Percentiles rank a stretch among this genome's conserved stretches.
Conservation (phyloP, 805 yeast genomes). For the Wickerhamiella parazyma region DNA sequence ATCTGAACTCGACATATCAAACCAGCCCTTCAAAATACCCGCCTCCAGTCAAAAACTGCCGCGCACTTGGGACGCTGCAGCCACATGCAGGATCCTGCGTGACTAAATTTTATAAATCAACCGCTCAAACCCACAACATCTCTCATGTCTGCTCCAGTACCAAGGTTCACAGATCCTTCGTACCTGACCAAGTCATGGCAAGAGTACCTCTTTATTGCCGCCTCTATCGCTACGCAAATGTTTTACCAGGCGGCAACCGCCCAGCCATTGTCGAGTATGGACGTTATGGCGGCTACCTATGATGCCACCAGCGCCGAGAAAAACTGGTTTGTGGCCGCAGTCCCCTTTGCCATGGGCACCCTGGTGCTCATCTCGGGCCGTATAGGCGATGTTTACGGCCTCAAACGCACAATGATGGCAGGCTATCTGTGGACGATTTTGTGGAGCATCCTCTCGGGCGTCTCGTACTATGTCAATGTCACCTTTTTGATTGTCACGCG, state of each 20-base stretch:
- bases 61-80: no score
- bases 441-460: constrained; percentile 50
- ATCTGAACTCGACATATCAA: no score
- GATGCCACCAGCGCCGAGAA: constrained; percentile 22
- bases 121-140: no score
- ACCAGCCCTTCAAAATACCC: no score
- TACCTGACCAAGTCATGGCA: background rate
- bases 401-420: constrained; percentile 36
- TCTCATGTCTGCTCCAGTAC: background rate
- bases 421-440: constrained; percentile 45
- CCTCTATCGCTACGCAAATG: constrained; percentile 26
- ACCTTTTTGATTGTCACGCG: constrained; percentile 31
- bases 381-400: constrained; percentile 59
- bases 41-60: no score
- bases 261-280: constrained; percentile 23
- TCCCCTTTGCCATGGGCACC: constrained; percentile 58
- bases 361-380: constrained; percentile 56
- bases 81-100: no score
- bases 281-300: constrained; percentile 24
- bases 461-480: constrained; percentile 34
- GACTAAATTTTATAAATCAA: no score
- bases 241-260: constrained; percentile 30
- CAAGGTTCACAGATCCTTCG: constrained; percentile 5
- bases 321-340: constrained; percentile 60
- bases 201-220: constrained; percentile 20